Percentiles rank a stretch among this genome's conserved stretches.
Evolutionary conservation across 768 basidiomycete species (phyloP).

Genomic region (Psilocybe azurescens): DNA sequence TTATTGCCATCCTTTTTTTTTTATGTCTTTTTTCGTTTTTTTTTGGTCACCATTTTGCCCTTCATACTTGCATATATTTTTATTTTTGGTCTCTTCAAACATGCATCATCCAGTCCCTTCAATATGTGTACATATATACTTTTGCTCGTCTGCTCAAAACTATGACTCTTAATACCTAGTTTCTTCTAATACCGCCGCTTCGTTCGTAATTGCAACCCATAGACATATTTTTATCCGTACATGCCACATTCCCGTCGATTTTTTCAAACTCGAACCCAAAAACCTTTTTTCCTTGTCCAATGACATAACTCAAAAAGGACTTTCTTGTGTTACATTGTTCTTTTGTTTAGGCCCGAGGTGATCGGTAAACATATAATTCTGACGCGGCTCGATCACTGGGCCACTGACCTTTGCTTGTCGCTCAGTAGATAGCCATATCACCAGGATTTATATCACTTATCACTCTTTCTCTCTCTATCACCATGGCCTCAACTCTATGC

Average conservation of each 20-base stretch:
- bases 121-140: slow-evolving; percentile 27
- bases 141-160: slow-evolving; percentile 15
- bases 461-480: slow-evolving; percentile 11
- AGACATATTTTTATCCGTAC: slow-evolving; percentile 2
- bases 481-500: slow-evolving; percentile 48
- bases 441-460: not conserved
- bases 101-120: slow-evolving; percentile 13
- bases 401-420: not conserved
- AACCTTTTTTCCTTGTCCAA: slow-evolving; percentile 4
- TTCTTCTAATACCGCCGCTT: not conserved
- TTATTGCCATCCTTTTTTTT: slow-evolving; percentile 23
- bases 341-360: slow-evolving; percentile 19
- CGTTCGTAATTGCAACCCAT: not conserved
- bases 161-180: slow-evolving; percentile 3
- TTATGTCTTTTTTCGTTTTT: not conserved
- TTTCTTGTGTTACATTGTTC: not conserved
- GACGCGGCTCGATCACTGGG: not conserved
- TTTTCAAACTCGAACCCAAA: not conserved
- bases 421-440: not conserved
- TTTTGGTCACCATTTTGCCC: slow-evolving; percentile 24
- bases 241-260: not conserved
- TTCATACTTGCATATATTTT: slow-evolving; percentile 27
- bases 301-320: not conserved
- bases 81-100: slow-evolving; percentile 24
- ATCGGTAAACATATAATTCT: slow-evolving; percentile 18